phyloP scores from a whole-genome alignment of 805 yeast species.

The Candida koratica region DNA sequence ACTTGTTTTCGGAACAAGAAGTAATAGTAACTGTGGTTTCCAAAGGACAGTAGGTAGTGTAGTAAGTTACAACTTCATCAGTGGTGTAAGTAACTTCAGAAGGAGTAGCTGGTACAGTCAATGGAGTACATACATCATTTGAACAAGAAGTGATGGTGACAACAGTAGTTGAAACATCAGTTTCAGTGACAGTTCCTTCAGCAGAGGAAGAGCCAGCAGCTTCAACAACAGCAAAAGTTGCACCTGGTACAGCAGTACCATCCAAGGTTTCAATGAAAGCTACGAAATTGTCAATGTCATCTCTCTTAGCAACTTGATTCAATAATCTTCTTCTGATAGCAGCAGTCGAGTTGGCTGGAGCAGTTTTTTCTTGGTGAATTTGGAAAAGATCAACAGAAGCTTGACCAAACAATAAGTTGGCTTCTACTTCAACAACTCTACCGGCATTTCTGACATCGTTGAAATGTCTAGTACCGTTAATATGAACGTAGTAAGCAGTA shows the following conservation, averaged over 20 bases:
- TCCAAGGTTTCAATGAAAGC: slow-evolving; percentile 15
- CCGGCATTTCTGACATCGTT: slow-evolving; percentile 35
- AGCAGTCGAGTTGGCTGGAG: slow-evolving; percentile 38
- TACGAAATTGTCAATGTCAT: slow-evolving; percentile 27
- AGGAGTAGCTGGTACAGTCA: slow-evolving; percentile 27
- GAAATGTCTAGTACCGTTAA: slow-evolving; percentile 23
- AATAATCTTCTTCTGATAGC: slow-evolving; percentile 39
- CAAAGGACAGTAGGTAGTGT: slow-evolving; percentile 17
- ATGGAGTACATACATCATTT: slow-evolving; percentile 24
- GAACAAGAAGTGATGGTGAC: slow-evolving; percentile 36
- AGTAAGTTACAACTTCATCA: slow-evolving; percentile 15
- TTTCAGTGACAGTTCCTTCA: slow-evolving; percentile 17
- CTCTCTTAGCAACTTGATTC: slow-evolving; percentile 28
- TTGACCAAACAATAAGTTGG: slow-evolving; percentile 23
- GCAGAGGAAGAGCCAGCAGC: slow-evolving; percentile 17
- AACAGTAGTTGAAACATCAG: slow-evolving; percentile 25
- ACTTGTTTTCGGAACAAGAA: slow-evolving; percentile 30
- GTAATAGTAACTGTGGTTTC: slow-evolving; percentile 33
- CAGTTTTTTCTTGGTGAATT: slow-evolving; percentile 24
- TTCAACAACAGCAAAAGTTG: slow-evolving; percentile 18
- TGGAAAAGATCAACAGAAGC: slow-evolving; percentile 19
- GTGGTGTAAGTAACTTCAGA: slow-evolving; percentile 18
- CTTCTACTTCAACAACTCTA: slow-evolving; percentile 30
- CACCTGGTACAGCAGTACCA: slow-evolving; percentile 29
- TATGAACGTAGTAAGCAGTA: slow-evolving; percentile 34